phyloP scores from a whole-genome alignment of 495 filamentous ascomycete genomes.

The Trichoderma orchidacearum region DNA sequence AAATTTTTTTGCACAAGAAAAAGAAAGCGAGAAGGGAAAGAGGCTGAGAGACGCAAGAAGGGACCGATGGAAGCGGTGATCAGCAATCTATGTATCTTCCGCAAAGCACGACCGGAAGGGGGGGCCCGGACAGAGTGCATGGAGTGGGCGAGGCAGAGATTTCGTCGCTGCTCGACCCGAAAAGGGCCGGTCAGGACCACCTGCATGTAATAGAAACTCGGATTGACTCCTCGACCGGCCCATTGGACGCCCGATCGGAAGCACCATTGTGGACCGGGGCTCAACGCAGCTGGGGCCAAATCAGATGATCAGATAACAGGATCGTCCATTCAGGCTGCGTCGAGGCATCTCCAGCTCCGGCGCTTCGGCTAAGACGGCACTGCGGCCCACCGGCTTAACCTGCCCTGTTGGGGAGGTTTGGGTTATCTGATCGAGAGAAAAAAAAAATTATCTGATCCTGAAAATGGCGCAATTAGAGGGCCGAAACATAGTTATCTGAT shows the following conservation, averaged over 20 bases:
- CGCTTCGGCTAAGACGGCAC: background rate
- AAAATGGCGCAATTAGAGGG: background rate
- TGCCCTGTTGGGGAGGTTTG: background rate
- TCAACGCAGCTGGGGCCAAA: background rate
- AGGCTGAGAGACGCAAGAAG: background rate
- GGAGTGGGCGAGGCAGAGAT: background rate
- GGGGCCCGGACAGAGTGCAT: background rate
- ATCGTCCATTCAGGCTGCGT: background rate
- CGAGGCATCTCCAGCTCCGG: background rate
- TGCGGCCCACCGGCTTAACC: background rate
- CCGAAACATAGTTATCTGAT: background rate
- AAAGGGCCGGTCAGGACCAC: background rate
- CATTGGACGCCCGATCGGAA: background rate
- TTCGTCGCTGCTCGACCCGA: background rate
- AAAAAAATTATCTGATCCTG: background rate
- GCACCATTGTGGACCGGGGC: background rate
- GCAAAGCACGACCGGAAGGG: background rate
- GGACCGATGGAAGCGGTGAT: background rate
- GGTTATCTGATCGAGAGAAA: background rate
- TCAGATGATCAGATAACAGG: background rate
- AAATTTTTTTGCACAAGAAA: too few species aligned
- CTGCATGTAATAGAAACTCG: background rate
- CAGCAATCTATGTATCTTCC: background rate
- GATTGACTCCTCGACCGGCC: background rate
- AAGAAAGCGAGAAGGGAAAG: constrained; percentile 1